Percentiles rank a stretch among this genome's conserved stretches.
Evolutionary conservation across 2,329 filamentous ascomycete genomes (phyloP).

Genomic region (Cladosporium colombiae): DNA sequence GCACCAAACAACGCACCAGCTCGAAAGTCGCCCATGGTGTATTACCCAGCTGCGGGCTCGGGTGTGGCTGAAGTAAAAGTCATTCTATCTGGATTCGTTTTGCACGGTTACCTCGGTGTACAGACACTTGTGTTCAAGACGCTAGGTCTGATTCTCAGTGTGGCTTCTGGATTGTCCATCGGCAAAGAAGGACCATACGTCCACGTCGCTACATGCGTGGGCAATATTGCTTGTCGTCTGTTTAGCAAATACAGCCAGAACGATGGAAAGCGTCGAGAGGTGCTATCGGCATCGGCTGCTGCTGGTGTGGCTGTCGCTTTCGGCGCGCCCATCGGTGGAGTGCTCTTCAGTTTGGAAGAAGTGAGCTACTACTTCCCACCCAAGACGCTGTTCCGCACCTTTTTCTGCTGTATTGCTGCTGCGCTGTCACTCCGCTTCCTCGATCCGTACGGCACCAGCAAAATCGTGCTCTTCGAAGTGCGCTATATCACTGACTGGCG

Average conservation of each 20-base stretch:
- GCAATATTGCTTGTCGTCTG: conserved; percentile 92
- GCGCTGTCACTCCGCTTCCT: conserved; percentile 90
- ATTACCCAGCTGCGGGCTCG: conserved; percentile 93
- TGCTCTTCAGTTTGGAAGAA: conserved; percentile 91
- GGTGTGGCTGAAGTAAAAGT: conserved; percentile 97
- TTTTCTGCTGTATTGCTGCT: conserved; percentile 93
- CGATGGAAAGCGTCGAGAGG: conserved; percentile 89
- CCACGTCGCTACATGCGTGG: conserved; percentile 93
- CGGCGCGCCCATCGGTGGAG: conserved; percentile 84
- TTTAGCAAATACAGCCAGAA: conserved; percentile 93
- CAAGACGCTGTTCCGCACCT: conserved; percentile 94
- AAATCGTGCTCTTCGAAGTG: conserved; percentile 96
- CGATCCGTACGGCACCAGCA: conserved; percentile 92
- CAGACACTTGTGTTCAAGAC: conserved; percentile 87
- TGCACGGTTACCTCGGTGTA: conserved; percentile 91
- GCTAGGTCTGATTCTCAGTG: conserved; percentile 77
- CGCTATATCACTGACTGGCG: conserved; percentile 90
- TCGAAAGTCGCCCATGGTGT: conserved; percentile 72
- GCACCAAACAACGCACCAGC: conserved; percentile 42
- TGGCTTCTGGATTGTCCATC: conserved; percentile 87
- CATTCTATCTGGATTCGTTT: conserved; percentile 94
- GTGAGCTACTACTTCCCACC: conserved; percentile 97
- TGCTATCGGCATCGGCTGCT: conserved; percentile 88
- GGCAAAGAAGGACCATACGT: conserved; percentile 96
- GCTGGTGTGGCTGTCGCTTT: conserved; percentile 94